Evolutionary conservation across 2,329 filamentous ascomycete genomes (phyloP), one percentile per base, ranked within the genome.

Genomic region (Boeremia exigua): DNA sequence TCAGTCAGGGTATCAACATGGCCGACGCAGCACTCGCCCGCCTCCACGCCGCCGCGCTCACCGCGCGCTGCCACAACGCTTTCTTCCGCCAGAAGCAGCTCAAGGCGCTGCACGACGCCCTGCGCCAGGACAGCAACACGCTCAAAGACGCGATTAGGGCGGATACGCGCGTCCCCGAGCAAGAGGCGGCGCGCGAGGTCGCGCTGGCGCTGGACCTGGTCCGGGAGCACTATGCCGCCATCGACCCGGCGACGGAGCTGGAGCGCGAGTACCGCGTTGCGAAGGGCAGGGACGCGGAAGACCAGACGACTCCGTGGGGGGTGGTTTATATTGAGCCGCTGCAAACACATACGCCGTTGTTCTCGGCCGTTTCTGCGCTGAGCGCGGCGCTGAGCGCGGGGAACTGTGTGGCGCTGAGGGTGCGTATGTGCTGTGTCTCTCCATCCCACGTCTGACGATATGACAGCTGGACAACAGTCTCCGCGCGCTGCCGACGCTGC

Each of bases 371-470:
- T 17, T 51, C 56, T n/a, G 51, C 62, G 6, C 46, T 84, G 34
- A 76, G 75, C 30, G 77, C 80, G 4, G 81, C 81, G 7, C 60
- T 84, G 28, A 77, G 79, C 1, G 80, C 81, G 11, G 82, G 82
- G 0, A 84, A 82, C 54, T 84, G 80, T 60, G 74, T 83, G 3
- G 72, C 80, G 29, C 40, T 84, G 10, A 78, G 82, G 72, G 81
- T 82, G n/a, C n/a, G n/a, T n/a, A n/a, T n/a, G n/a, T n/a, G n/a
- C n/a, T n/a, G n/a, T n/a, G n/a, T n/a, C n/a, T n/a, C n/a, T n/a
- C n/a, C n/a, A n/a, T n/a, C n/a, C n/a, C n/a, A n/a, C n/a, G n/a
- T n/a, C n/a, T n/a, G n/a, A n/a, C n/a, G n/a, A n/a, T n/a, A n/a
- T n/a, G n/a, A n/a, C 42, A 79, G 75, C 67, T 79, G 9, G 75